Evolutionary conservation across 305 asterid genomes (phyloP).

Genomic region (Fraxinus latifolia): DNA sequence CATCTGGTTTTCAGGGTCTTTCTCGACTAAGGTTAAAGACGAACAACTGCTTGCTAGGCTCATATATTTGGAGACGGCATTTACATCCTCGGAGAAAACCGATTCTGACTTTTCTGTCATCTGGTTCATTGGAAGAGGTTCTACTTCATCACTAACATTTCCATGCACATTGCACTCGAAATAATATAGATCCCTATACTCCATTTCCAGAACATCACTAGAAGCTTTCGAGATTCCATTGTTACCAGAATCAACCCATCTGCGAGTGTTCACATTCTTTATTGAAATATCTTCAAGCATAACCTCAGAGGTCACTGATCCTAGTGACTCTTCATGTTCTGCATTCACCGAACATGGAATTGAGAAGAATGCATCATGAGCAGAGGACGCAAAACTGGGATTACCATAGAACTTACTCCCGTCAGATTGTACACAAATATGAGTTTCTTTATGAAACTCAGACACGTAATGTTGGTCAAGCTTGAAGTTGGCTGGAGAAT

Average conservation of each 20-base stretch:
- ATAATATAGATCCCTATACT: slow-evolving; percentile 31
- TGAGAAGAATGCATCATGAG: slow-evolving; percentile 23
- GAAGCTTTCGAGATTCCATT: slow-evolving; percentile 28
- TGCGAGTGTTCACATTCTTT: slow-evolving; percentile 27
- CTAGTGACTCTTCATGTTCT: slow-evolving; percentile 41
- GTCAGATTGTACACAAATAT: slow-evolving; percentile 15
- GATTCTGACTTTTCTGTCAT: slow-evolving; percentile 27
- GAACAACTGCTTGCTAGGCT: slow-evolving; percentile 36
- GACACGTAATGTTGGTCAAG: slow-evolving; percentile 26
- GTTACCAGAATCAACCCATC: slow-evolving; percentile 24
- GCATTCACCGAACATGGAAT: slow-evolving; percentile 28
- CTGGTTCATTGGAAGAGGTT: slow-evolving; percentile 28
- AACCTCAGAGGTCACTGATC: slow-evolving; percentile 39
- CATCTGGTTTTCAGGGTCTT: slow-evolving; percentile 36
- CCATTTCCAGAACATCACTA: slow-evolving; percentile 40
- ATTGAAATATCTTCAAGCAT: slow-evolving; percentile 32
- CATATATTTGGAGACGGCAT: slow-evolving; percentile 22
- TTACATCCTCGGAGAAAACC: slow-evolving; percentile 22
- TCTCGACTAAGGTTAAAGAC: slow-evolving; percentile 31
- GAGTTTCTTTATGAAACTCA: slow-evolving; percentile 17
- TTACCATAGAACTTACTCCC: slow-evolving; percentile 19
- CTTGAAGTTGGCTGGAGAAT: slow-evolving; percentile 27
- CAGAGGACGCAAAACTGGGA: slow-evolving; percentile 16
- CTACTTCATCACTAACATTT: slow-evolving; percentile 23
- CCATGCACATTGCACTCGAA: slow-evolving; percentile 39